Conservation (phyloP, 2,329 filamentous ascomycete genomes). For the Ceratocystis lukuohia region DNA sequence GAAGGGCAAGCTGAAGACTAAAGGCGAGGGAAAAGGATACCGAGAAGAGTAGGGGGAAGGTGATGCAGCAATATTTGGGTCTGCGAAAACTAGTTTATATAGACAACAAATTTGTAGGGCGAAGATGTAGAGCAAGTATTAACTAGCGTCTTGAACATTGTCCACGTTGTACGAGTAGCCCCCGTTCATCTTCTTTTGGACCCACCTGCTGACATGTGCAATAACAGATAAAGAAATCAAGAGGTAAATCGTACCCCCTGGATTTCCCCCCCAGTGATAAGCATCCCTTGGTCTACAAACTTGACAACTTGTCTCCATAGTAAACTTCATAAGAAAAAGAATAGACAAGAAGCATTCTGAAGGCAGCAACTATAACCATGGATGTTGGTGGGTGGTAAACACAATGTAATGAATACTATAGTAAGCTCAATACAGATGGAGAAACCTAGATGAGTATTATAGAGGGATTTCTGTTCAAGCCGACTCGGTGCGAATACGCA, state of each 20-base stretch:
- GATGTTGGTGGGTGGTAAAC: too few species aligned
- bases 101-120: not conserved
- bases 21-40: not conserved
- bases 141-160: not conserved
- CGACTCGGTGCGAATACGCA: too few species aligned
- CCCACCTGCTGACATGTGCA: not conserved
- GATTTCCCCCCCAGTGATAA: not conserved
- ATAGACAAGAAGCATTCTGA: not conserved
- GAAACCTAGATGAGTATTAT: too few species aligned
- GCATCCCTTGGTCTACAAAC: not conserved
- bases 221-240: not conserved
- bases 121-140: not conserved
- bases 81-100: not conserved
- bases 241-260: conserved; percentile 8
- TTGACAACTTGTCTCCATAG: not conserved
- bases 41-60: not conserved
- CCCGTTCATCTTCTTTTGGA: not conserved
- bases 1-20: conserved; percentile 16
- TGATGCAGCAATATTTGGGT: not conserved
- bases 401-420: too few species aligned
- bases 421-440: too few species aligned
- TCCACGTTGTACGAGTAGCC: conserved; percentile 2
- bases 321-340: not conserved
- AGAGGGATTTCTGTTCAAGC: too few species aligned
- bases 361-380: too few species aligned